Conservation (phyloP, 352 stramenopile species). For the Blastocystis sp. region DNA sequence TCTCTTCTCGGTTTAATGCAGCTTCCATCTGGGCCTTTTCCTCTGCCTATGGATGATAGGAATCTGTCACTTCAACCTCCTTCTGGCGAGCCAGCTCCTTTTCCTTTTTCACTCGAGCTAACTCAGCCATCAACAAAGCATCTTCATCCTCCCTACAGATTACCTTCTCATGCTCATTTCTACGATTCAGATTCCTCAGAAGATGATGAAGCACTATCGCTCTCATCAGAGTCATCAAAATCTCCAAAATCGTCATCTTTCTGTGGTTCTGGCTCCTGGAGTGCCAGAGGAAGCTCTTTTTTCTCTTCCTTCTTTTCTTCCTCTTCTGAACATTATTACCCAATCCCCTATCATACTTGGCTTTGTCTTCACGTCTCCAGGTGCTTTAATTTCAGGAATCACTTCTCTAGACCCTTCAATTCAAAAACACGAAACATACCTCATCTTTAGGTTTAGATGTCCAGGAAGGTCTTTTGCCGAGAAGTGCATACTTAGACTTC, state of each 20-base stretch:
- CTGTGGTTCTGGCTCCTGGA: constrained; percentile 72
- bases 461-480: constrained; percentile 75
- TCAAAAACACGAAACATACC: constrained; percentile 65
- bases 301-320: constrained; percentile 75
- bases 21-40: constrained; percentile 75
- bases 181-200: constrained; percentile 67
- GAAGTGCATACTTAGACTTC: constrained; percentile 72
- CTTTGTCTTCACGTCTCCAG: constrained; percentile 64
- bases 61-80: constrained; percentile 69
- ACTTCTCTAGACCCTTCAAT: neutral
- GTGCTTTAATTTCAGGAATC: constrained; percentile 4
- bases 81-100: constrained; percentile 81
- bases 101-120: constrained; percentile 94
- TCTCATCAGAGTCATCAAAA: constrained; percentile 79
- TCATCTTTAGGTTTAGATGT: constrained; percentile 76
- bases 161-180: constrained; percentile 72
- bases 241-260: constrained; percentile 79
- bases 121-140: constrained; percentile 85
- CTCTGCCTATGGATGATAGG: constrained; percentile 68
- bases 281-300: constrained; percentile 73
- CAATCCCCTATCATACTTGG: constrained; percentile 75
- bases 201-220: constrained; percentile 40
- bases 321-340: constrained; percentile 73
- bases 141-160: constrained; percentile 90
- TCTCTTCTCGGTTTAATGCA: constrained; percentile 80